Evolutionary conservation across 441 rosid species (phyloP), one percentile per base, ranked within the genome.

Genomic region (Manihot esculenta): DNA sequence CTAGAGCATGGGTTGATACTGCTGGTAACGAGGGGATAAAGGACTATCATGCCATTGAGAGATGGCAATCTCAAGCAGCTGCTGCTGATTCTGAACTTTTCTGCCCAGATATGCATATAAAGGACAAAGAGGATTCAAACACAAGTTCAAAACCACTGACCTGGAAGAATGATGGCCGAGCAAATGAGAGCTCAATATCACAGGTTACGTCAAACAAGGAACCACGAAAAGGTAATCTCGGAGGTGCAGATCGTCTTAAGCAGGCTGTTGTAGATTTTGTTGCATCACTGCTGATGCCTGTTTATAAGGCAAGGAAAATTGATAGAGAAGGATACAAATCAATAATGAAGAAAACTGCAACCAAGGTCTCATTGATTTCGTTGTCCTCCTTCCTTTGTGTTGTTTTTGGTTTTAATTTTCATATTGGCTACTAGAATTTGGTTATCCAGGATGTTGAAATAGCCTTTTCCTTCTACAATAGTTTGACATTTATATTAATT

Each of bases 1-100:
- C 97, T 41, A 86, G 89, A 82, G 99, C 97, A 55, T 96, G 99
- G 99, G 96, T 96, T 75, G 97, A 92, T 77, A 80, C 96, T 66
- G 93, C 90, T 68, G 99, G 98, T 71, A 90, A 88, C 76, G 97
- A 71, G 72, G 92, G 96, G 68, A 79, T 87, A 70, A 96, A 93
- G 83, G 98, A 90, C 79, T 88, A 77, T 84, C 93, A 86, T 75
- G 99, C 99, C 74, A 94, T 94, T 78, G 98, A 94, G 74, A 89
- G 99, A 83, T 96, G 99, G 99, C 98, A 93, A 80, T 94, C 96
- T 81, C 98, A 94, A 88, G 99, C 99, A 44, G 98, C 99, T 83
- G 99, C 99, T n/a, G 98, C 98, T 61, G 97, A 89, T 84, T 87
- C 93, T 42, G 86, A 89, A 77, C 89, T 87, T 76, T 89, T 80